Conservation (phyloP, 768 basidiomycete species). For the Termitomyces heimii region DNA sequence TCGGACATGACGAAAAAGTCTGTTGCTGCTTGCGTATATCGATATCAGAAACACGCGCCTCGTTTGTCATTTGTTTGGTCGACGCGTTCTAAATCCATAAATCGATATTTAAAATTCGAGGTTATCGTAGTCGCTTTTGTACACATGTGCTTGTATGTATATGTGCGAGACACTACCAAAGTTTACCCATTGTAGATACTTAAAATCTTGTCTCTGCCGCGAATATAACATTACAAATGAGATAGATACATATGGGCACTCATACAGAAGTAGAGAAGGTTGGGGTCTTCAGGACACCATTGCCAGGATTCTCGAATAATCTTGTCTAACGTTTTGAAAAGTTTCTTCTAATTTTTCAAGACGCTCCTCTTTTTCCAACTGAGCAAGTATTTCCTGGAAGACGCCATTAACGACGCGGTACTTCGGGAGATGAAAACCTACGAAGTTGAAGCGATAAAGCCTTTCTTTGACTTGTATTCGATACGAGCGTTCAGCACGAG, state of each 20-base stretch:
- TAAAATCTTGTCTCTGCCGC: neutral
- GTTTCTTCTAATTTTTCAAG: conserved; percentile 91
- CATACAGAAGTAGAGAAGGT: neutral
- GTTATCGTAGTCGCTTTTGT: too few relatives aligned
- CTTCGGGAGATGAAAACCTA: conserved; percentile 31
- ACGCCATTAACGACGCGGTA: neutral
- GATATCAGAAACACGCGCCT: neutral
- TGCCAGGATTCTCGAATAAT: conserved; percentile 77
- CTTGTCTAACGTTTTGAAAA: conserved; percentile 78
- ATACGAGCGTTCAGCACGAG: conserved; percentile 53
- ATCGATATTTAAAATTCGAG: too few relatives aligned
- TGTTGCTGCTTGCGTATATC: neutral
- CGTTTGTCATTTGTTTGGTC: neutral
- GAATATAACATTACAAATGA: neutral
- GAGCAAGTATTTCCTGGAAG: conserved; percentile 75
- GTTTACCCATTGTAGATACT: neutral
- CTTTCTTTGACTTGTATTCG: conserved; percentile 93
- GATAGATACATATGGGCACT: neutral
- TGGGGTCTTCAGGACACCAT: conserved; percentile 29
- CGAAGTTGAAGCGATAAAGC: conserved; percentile 92
- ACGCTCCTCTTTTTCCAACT: conserved; percentile 82
- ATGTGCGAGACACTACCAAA: neutral
- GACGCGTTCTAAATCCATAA: neutral
- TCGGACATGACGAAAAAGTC: conserved; percentile 21
- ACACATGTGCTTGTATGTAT: neutral